Percentiles rank a stretch among this genome's conserved stretches.
phyloP scores from a whole-genome alignment of 2,329 filamentous ascomycete species.

The Sphaerulina musiva region DNA sequence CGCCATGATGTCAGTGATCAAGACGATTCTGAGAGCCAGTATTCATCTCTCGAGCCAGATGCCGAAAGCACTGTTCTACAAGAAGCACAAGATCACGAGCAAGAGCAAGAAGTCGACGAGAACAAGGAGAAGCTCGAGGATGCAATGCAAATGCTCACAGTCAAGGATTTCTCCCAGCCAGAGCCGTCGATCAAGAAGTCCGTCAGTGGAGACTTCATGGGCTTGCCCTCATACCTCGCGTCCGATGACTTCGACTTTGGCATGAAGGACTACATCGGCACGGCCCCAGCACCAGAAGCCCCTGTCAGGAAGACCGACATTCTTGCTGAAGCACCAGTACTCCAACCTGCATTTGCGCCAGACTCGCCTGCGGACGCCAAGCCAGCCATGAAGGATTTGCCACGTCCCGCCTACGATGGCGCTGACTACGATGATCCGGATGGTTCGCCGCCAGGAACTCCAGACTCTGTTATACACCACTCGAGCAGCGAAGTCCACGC shows the following conservation, averaged over 20 bases:
- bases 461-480: constrained; percentile 84
- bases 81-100: constrained; percentile 5
- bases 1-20: constrained; percentile 45
- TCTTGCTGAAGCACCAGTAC: constrained; percentile 16
- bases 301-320: constrained; percentile 22
- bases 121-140: constrained; percentile 32
- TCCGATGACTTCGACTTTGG: constrained; percentile 50
- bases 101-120: constrained; percentile 14
- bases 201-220: constrained; percentile 24
- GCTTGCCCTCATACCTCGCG: constrained; percentile 36
- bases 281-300: constrained; percentile 36
- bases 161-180: constrained; percentile 33
- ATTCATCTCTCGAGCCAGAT: constrained; percentile 41
- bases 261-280: constrained; percentile 49
- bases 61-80: constrained; percentile 30
- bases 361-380: constrained; percentile 14
- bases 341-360: constrained; percentile 20
- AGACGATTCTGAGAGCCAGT: constrained; percentile 51
- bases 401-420: constrained; percentile 19
- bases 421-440: constrained; percentile 21
- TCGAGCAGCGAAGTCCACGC: constrained; percentile 42
- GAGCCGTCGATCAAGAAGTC: constrained; percentile 16
- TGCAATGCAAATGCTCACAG: constrained; percentile 32
- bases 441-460: constrained; percentile 52
- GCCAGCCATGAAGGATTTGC: constrained; percentile 20